Evolutionary conservation across 176 grass and related monocot genomes (phyloP).

Genomic region (Saccharum spontaneum): DNA sequence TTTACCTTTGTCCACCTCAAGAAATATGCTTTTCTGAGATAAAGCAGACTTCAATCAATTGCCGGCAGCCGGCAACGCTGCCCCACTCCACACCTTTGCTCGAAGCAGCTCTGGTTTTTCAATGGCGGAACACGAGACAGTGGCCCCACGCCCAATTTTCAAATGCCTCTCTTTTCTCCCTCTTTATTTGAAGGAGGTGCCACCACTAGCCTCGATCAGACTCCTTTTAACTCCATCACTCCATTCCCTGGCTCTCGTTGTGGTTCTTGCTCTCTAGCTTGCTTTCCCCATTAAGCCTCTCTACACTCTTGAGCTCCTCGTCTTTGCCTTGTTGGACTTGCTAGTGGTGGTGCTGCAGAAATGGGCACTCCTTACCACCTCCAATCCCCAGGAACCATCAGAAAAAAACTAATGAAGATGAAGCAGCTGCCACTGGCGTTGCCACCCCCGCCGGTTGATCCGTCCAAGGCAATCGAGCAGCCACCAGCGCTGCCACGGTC

Average conservation of each 20-base stretch:
- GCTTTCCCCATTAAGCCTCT: conserved; percentile 33
- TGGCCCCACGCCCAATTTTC: conserved; percentile 41
- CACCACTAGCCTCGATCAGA: conserved; percentile 37
- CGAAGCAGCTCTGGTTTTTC: conserved; percentile 42
- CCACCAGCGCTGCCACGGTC: not conserved
- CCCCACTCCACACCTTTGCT: conserved; percentile 47
- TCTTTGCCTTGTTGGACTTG: conserved; percentile 35
- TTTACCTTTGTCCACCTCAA: conserved; percentile 36
- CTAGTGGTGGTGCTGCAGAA: not conserved
- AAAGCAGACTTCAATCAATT: conserved; percentile 34
- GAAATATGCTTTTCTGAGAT: conserved; percentile 46
- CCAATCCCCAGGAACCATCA: conserved; percentile 41
- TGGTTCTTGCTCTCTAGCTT: not conserved
- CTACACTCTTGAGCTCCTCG: not conserved
- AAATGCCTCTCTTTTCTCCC: conserved; percentile 48
- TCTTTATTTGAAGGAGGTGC: conserved; percentile 37
- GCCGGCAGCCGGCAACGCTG: not conserved
- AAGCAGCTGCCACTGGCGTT: conserved; percentile 24
- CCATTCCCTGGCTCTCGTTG: conserved; percentile 47
- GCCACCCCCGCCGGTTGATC: not conserved
- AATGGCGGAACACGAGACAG: conserved; percentile 29
- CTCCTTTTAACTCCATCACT: conserved; percentile 58
- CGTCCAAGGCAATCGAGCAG: conserved; percentile 31
- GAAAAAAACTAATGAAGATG: conserved; percentile 28
- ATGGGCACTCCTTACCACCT: conserved; percentile 51